Evolutionary conservation across 2,329 filamentous ascomycete genomes (phyloP), one percentile per base, ranked within the genome.

Genomic region (Aaosphaeria arxii): DNA sequence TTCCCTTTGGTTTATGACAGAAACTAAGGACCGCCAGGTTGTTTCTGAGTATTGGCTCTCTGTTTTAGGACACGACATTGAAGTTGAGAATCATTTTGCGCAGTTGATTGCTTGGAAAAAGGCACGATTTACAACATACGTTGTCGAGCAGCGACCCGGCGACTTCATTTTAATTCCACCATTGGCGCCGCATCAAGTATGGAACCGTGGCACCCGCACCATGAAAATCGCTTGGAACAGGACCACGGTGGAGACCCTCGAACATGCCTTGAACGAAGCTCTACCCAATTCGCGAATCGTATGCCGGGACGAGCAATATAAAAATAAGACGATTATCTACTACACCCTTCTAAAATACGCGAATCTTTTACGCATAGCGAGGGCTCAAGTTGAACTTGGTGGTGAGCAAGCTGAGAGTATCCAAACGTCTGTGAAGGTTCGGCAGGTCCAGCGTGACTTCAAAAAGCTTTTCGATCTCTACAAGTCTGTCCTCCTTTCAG

Each of bases 211-310:
- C 17, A 96, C 92, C 2, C 81, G 91, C 40, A 99, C 94, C 0
- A 90, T 97, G 82, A 99, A 99, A 67, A 91, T 95, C 6, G 94
- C 94, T 0, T 99, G 94, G 94, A 99, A 99, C 67, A 83, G 94
- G 29, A 96, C 90, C 0, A 96, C 91, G 0, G 87, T 88, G 2
- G 91, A 97, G 63, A 97, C 94, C 0, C 78, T 99, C 4, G 87
- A 92, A 55, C 77, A 95, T 67, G 94, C 92, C 1, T 70, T 97
- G 17, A 81, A 85, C 50, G 94, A 97, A 73, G 91, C 92, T 1
- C 77, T 99, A 3, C 91, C 91, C 0, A 90, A 91, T 58, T 89
- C 91, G 7, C 83, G 91, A 9, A 82, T 96, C 57, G 92, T 97
- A 3, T 97, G 94, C 65, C 87, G 94, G 35, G 94, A 99, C 57